Percentiles rank a stretch among this genome's conserved stretches.
Conservation (phyloP, 495 filamentous ascomycete species). For the Aspergillus diversus region DNA sequence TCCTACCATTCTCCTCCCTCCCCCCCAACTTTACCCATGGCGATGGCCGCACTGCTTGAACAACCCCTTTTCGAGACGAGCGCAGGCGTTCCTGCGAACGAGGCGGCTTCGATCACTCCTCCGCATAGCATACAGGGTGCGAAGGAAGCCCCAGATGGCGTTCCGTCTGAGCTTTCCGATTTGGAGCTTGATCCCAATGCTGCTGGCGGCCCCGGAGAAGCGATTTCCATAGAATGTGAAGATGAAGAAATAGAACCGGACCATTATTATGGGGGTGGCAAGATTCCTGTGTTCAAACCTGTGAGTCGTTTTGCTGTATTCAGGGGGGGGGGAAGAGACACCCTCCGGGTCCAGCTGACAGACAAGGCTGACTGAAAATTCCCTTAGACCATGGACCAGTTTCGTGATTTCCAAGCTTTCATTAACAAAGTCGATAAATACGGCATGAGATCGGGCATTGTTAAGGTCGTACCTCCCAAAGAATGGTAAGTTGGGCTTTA, state of each 20-base stretch:
- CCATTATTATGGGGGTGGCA: constrained; percentile 83
- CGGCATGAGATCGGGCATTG: constrained; percentile 95
- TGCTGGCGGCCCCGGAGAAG: constrained; percentile 28
- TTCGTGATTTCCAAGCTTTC: constrained; percentile 86
- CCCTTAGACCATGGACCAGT: constrained; percentile 82
- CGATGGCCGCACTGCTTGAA: constrained; percentile 44
- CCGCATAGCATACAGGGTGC: constrained; percentile 51
- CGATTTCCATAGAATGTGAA: constrained; percentile 41
- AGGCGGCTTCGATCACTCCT: constrained; percentile 48
- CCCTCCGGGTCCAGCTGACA: neutral
- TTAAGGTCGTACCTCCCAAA: constrained; percentile 91
- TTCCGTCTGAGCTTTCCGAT: constrained; percentile 50
- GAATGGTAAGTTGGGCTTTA: constrained; percentile 72
- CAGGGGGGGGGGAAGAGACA: neutral
- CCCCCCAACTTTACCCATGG: constrained; percentile 25
- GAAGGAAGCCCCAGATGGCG: constrained; percentile 47
- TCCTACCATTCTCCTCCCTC: constrained; percentile 16
- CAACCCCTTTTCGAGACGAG: constrained; percentile 34
- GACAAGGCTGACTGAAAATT: constrained; percentile 24
- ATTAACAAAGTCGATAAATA: constrained; percentile 88
- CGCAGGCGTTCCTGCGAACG: constrained; percentile 31
- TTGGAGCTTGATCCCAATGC: constrained; percentile 47
- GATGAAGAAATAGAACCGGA: constrained; percentile 79
- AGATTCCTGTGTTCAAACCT: constrained; percentile 92
- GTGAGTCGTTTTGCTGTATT: constrained; percentile 50